These are phyloP conservation scores for Penicillium sp. DNA, from an alignment of 2,329 filamentous ascomycete genomes.

Conservation along the genomic window DNA sequence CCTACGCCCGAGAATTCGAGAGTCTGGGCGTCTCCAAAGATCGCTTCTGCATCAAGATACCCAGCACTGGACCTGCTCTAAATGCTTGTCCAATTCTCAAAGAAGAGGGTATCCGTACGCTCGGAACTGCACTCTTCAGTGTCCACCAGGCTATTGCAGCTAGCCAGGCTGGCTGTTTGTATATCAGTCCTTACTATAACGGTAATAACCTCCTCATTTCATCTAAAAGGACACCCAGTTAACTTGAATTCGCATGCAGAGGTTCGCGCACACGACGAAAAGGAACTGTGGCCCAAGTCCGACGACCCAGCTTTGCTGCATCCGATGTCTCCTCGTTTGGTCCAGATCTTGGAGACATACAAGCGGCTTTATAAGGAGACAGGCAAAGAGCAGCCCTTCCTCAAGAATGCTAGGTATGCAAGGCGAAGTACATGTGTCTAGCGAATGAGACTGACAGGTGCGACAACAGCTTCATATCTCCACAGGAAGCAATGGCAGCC, in stretches of 20 bases:
- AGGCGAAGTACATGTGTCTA: background rate
- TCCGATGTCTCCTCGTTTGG: conserved; percentile 52
- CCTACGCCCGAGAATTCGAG: conserved; percentile 54
- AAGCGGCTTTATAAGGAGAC: conserved; percentile 52
- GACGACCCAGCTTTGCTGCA: conserved; percentile 54
- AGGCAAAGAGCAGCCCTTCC: conserved; percentile 53
- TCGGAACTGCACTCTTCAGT: conserved; percentile 54
- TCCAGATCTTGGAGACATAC: conserved; percentile 56
- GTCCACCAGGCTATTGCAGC: conserved; percentile 55
- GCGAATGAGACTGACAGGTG: background rate
- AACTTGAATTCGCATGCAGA: conserved; percentile 34
- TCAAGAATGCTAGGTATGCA: conserved; percentile 52
- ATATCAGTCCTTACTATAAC: conserved; percentile 58
- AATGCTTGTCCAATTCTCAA: conserved; percentile 51
- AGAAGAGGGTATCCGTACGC: conserved; percentile 52
- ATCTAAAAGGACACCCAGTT: background rate
- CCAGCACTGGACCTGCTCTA: conserved; percentile 53
- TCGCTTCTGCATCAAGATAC: conserved; percentile 58
- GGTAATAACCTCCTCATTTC: conserved; percentile 31
- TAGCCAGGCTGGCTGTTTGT: conserved; percentile 54
- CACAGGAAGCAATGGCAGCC: conserved; percentile 20
- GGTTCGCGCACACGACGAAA: conserved; percentile 49
- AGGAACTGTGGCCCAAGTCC: conserved; percentile 52
- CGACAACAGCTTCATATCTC: conserved; percentile 15
- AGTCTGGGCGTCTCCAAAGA: conserved; percentile 51